Percentiles rank a stretch among this genome's conserved stretches.
phyloP scores from a whole-genome alignment of 495 filamentous ascomycete genomes.

The Astrocystis sublimbata region DNA sequence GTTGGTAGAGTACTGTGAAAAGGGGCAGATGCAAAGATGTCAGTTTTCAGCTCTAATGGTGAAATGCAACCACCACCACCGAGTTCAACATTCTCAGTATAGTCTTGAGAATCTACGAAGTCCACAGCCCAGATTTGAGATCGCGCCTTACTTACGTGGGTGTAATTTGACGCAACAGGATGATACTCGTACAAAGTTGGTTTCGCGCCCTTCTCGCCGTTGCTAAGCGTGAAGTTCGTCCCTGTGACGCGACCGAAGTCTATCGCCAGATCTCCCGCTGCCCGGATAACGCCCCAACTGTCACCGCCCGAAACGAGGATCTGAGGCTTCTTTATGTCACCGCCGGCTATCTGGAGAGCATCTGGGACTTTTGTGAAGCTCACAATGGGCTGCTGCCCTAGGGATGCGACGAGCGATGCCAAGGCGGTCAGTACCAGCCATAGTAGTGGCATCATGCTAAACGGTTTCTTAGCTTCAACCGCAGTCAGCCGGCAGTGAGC shows the following conservation, averaged over 20 bases:
- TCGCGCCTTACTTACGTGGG: slow-evolving; percentile 41
- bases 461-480: neutral
- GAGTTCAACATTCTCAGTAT: neutral
- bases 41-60: neutral
- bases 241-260: slow-evolving; percentile 73
- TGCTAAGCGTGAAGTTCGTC: slow-evolving; percentile 55
- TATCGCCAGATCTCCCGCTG: slow-evolving; percentile 62
- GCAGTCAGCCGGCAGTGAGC: neutral
- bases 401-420: slow-evolving; percentile 38
- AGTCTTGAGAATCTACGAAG: neutral
- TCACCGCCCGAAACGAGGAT: slow-evolving; percentile 58
- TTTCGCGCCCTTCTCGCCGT: slow-evolving; percentile 41
- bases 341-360: slow-evolving; percentile 49
- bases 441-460: slow-evolving; percentile 1
- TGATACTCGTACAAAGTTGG: slow-evolving; percentile 44
- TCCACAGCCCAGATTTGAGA: neutral
- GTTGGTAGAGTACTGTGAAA: slow-evolving; percentile 44
- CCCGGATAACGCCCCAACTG: slow-evolving; percentile 68
- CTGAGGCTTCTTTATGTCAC: slow-evolving; percentile 43
- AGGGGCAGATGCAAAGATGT: no score
- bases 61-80: neutral
- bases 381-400: slow-evolving; percentile 60
- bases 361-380: slow-evolving; percentile 43
- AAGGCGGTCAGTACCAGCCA: slow-evolving; percentile 14
- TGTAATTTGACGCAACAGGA: slow-evolving; percentile 49